Percentiles rank a stretch among this genome's conserved stretches.
Evolutionary conservation across 1,284 basidiomycete species (phyloP).

Genomic region (Moniliophthora roreri): DNA sequence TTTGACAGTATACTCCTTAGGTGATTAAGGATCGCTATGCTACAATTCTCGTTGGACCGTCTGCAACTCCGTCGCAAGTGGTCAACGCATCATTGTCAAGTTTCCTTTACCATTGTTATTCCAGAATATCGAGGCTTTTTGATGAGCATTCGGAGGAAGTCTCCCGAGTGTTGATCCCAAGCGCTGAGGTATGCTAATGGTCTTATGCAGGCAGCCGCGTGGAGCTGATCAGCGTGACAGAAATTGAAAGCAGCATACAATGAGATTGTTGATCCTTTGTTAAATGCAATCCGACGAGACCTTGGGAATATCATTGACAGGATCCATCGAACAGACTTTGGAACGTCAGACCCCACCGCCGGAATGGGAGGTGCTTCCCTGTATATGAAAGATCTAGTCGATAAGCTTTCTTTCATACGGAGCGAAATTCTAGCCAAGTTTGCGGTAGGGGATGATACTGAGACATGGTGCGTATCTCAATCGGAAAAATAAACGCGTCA

Average conservation of each 20-base stretch:
- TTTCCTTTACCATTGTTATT: slow-evolving; percentile 77
- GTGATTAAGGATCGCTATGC: slow-evolving; percentile 77
- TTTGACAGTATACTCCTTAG: slow-evolving; percentile 36
- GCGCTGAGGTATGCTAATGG: slow-evolving; percentile 54
- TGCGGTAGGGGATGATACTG: slow-evolving; percentile 65
- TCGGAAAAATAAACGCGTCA: neutral
- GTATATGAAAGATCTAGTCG: slow-evolving; percentile 89
- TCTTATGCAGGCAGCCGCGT: slow-evolving; percentile 2
- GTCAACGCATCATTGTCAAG: slow-evolving; percentile 77
- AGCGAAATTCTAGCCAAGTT: slow-evolving; percentile 72
- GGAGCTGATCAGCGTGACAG: slow-evolving; percentile 34
- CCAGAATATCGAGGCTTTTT: slow-evolving; percentile 66
- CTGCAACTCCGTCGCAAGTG: slow-evolving; percentile 75
- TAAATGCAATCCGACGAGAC: slow-evolving; percentile 77
- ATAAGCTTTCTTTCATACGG: slow-evolving; percentile 82
- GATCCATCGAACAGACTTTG: slow-evolving; percentile 83
- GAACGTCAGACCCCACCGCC: slow-evolving; percentile 62
- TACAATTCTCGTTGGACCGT: slow-evolving; percentile 71
- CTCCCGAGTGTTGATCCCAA: slow-evolving; percentile 55
- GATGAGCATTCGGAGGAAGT: slow-evolving; percentile 72
- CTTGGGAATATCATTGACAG: slow-evolving; percentile 74
- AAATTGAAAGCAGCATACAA: slow-evolving; percentile 60
- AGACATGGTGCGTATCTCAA: slow-evolving; percentile 60
- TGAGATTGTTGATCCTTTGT: slow-evolving; percentile 67
- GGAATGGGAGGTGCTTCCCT: slow-evolving; percentile 72